Conservation (phyloP, 371 early-diverging fungal species). For the Chytridium lagenaria region DNA sequence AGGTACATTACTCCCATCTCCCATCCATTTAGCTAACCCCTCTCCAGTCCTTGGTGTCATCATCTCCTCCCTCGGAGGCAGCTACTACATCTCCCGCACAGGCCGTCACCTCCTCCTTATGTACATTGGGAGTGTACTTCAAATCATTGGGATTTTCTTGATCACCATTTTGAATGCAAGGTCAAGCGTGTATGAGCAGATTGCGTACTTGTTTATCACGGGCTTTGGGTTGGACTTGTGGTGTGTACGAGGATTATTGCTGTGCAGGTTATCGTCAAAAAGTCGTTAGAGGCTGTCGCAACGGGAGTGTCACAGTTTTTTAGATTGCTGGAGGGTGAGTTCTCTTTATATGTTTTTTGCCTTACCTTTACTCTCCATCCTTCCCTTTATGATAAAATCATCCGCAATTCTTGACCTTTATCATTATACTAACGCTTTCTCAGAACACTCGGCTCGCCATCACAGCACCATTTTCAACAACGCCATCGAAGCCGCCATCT, state of each 20-base stretch:
- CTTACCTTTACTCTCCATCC: too few species aligned
- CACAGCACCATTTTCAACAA: slow-evolving; percentile 24
- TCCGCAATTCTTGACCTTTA: too few species aligned
- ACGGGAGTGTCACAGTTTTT: slow-evolving; percentile 64
- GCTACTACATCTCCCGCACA: slow-evolving; percentile 52
- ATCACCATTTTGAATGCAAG: slow-evolving; percentile 28
- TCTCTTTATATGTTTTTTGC: background rate
- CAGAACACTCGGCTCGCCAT: slow-evolving; percentile 10
- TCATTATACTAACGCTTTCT: background rate
- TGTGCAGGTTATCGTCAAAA: slow-evolving; percentile 59
- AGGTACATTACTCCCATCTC: slow-evolving; percentile 75
- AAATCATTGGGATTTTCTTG: slow-evolving; percentile 43
- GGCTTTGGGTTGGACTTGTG: slow-evolving; percentile 68
- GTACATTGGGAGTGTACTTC: slow-evolving; percentile 54
- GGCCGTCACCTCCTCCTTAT: slow-evolving; percentile 44
- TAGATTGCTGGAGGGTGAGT: slow-evolving; percentile 68
- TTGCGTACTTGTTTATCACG: slow-evolving; percentile 60
- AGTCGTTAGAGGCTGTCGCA: slow-evolving; percentile 62
- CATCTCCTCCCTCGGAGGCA: slow-evolving; percentile 56
- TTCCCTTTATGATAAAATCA: too few species aligned
- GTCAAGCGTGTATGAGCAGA: slow-evolving; percentile 50
- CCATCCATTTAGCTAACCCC: slow-evolving; percentile 68
- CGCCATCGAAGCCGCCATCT: background rate
- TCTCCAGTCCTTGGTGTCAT: slow-evolving; percentile 58
- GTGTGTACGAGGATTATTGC: slow-evolving; percentile 65